phyloP scores from a whole-genome alignment of 495 filamentous ascomycete genomes.

The Chaetomium cochliodes region DNA sequence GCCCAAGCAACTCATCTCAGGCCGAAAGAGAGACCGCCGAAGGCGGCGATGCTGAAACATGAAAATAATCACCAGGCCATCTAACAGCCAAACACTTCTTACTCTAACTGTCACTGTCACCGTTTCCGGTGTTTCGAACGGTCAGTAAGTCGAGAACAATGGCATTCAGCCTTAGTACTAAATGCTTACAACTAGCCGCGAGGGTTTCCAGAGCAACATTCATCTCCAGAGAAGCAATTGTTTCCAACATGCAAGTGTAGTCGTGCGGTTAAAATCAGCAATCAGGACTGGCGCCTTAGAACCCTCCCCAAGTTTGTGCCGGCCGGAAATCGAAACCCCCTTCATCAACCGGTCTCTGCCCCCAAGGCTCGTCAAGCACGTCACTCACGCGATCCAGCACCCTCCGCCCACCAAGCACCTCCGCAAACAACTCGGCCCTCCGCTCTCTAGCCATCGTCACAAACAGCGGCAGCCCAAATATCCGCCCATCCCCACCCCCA shows the following conservation, averaged over 20 bases:
- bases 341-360: conserved; percentile 9
- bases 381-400: conserved; percentile 52
- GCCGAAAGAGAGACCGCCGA: neutral
- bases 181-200: neutral
- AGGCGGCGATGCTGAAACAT: neutral
- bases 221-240: conserved; percentile 9
- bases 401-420: conserved; percentile 52
- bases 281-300: neutral
- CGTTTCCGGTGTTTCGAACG: neutral
- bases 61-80: neutral
- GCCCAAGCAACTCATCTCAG: conserved; percentile 9
- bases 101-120: too few species aligned
- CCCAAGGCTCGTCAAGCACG: conserved; percentile 41
- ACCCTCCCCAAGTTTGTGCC: neutral
- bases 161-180: neutral
- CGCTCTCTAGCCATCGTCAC: conserved; percentile 56
- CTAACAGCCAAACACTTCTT: neutral
- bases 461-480: conserved; percentile 55
- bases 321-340: neutral
- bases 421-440: conserved; percentile 45
- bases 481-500: conserved; percentile 22
- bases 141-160: neutral
- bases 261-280: neutral
- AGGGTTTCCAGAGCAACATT: neutral
- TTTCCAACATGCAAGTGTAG: conserved; percentile 14